These are phyloP conservation scores for Botryotinia globosa DNA, from an alignment of 2,329 filamentous ascomycete species.

Conservation along the genomic window DNA sequence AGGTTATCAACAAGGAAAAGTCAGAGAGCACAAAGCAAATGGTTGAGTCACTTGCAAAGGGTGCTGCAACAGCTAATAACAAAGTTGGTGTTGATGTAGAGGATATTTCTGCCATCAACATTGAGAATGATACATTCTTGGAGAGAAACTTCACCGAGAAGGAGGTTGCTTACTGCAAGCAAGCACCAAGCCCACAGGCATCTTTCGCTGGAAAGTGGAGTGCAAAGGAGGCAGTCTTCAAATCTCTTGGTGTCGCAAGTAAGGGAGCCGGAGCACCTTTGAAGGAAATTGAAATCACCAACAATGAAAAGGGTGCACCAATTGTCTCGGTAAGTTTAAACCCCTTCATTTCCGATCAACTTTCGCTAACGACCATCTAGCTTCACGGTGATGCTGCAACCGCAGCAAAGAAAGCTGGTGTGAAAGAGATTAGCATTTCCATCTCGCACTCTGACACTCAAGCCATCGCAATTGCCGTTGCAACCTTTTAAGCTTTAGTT, in stretches of 20 bases:
- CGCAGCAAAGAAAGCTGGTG: slow-evolving; percentile 80
- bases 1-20: slow-evolving; percentile 60
- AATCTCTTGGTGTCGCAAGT: slow-evolving; percentile 83
- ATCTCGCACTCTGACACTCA: slow-evolving; percentile 95
- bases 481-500: slow-evolving; percentile 58
- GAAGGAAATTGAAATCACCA: slow-evolving; percentile 91
- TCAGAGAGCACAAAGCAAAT: slow-evolving; percentile 57
- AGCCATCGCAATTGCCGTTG: slow-evolving; percentile 89
- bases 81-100: slow-evolving; percentile 95
- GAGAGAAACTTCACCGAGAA: slow-evolving; percentile 87
- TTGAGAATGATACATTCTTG: slow-evolving; percentile 90
- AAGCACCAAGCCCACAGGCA: slow-evolving; percentile 75
- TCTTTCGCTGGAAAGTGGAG: slow-evolving; percentile 96
- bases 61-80: slow-evolving; percentile 59
- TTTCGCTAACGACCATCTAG: slow-evolving; percentile 46
- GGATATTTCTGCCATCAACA: slow-evolving; percentile 81
- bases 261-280: slow-evolving; percentile 85
- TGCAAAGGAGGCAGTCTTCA: slow-evolving; percentile 98
- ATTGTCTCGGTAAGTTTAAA: slow-evolving; percentile 70
- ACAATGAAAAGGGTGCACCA: slow-evolving; percentile 78
- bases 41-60: slow-evolving; percentile 72
- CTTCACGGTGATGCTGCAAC: slow-evolving; percentile 80
- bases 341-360: slow-evolving; percentile 11
- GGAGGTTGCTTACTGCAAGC: slow-evolving; percentile 84
- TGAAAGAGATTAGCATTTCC: slow-evolving; percentile 86